Evolutionary conservation across 176 grass and related monocot species (phyloP).

Genomic region (Typha latifolia): DNA sequence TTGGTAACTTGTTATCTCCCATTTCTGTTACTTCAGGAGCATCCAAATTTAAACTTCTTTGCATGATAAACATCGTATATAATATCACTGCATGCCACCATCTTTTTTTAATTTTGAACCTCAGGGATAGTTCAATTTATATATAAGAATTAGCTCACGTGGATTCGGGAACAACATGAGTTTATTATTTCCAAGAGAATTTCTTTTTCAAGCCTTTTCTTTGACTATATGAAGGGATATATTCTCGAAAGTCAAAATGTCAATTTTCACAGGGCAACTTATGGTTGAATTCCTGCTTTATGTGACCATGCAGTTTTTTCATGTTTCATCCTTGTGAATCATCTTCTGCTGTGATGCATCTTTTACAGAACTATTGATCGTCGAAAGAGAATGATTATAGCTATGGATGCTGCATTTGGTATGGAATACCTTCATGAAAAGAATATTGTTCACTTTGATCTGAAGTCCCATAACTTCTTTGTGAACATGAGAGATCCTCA

Average conservation of each 20-base stretch:
- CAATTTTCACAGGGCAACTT: no score
- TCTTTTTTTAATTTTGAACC: no score
- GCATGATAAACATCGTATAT: no score
- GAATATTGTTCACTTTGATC: conserved; percentile 24
- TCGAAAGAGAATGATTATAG: conserved; percentile 25
- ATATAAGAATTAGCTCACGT: not conserved
- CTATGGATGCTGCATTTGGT: conserved; percentile 27
- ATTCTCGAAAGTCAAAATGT: not conserved
- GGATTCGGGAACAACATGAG: not conserved
- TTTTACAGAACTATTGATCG: conserved; percentile 25
- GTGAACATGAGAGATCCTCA: conserved; percentile 29
- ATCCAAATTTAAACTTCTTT: no score
- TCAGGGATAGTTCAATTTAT: not conserved
- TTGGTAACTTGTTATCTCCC: no score
- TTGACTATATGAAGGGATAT: not conserved
- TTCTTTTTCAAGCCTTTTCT: not conserved
- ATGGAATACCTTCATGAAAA: conserved; percentile 26
- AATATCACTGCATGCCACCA: no score
- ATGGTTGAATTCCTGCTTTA: not conserved
- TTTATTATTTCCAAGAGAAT: not conserved
- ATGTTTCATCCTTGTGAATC: not conserved
- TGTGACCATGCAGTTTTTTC: not conserved
- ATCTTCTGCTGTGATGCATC: not conserved
- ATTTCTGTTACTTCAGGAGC: no score
- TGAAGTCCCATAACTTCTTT: conserved; percentile 27